These are phyloP conservation scores for Hyaloperonospora arabidopsidis DNA, from an alignment of 352 stramenopile genomes.

Conservation along the genomic window DNA sequence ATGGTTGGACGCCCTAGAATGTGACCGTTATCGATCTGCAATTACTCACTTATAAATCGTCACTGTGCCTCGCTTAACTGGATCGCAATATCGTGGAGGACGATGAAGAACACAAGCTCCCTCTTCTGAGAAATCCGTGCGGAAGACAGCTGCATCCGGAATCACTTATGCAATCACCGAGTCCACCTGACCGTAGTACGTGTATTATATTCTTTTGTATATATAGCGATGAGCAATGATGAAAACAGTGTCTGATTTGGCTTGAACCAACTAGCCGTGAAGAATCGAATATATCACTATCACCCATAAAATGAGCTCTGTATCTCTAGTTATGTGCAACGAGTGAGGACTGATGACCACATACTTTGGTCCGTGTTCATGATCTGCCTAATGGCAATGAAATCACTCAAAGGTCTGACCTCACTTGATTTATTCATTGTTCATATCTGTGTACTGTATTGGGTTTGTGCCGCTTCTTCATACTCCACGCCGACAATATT, in stretches of 20 bases:
- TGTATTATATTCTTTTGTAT: constrained; percentile 13
- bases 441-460: constrained; percentile 14
- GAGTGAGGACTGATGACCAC: constrained; percentile 65
- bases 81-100: constrained; percentile 19
- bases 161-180: constrained; percentile 84
- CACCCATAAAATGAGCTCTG: constrained; percentile 89
- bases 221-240: constrained; percentile 63
- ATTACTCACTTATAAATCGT: neutral
- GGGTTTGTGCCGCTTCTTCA: constrained; percentile 49
- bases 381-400: constrained; percentile 88
- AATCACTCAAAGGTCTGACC: constrained; percentile 85
- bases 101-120: constrained; percentile 83
- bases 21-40: neutral
- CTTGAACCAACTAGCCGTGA: constrained; percentile 90
- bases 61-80: neutral
- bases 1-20: too few species aligned
- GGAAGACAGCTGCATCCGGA: constrained; percentile 85
- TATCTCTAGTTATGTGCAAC: neutral
- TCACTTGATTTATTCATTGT: constrained; percentile 17
- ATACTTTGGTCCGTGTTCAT: constrained; percentile 90
- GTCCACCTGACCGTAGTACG: constrained; percentile 38
- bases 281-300: constrained; percentile 89
- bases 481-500: constrained; percentile 88
- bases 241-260: constrained; percentile 74
- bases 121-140: constrained; percentile 78